phyloP scores from a whole-genome alignment of 2,329 filamentous ascomycete genomes.

The Aspergillus fumigatiaffinis region DNA sequence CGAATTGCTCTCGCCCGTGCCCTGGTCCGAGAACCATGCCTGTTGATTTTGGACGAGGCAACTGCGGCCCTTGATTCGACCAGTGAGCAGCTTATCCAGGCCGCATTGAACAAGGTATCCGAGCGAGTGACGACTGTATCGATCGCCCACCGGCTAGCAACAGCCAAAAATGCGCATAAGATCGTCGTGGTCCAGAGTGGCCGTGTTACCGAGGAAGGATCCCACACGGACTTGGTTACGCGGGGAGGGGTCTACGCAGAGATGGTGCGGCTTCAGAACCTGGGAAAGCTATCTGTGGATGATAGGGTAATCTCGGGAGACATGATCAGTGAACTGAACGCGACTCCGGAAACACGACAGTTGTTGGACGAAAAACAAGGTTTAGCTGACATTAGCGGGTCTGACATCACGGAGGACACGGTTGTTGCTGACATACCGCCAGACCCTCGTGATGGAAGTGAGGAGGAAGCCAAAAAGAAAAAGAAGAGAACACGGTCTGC shows the following conservation, averaged over 20 bases:
- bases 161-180: slow-evolving; percentile 35
- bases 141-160: slow-evolving; percentile 36
- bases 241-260: slow-evolving; percentile 44
- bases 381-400: slow-evolving; percentile 11
- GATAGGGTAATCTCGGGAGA: slow-evolving; percentile 13
- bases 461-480: slow-evolving; percentile 12
- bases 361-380: slow-evolving; percentile 17
- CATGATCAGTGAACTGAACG: slow-evolving; percentile 14
- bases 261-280: slow-evolving; percentile 47
- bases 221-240: slow-evolving; percentile 29
- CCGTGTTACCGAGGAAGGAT: slow-evolving; percentile 31
- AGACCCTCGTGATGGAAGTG: slow-evolving; percentile 7
- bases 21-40: slow-evolving; percentile 76
- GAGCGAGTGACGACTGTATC: slow-evolving; percentile 30
- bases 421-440: slow-evolving; percentile 10
- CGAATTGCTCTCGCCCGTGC: slow-evolving; percentile 85
- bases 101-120: slow-evolving; percentile 26
- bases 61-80: slow-evolving; percentile 36
- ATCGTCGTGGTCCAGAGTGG: slow-evolving; percentile 36
- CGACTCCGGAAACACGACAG: slow-evolving; percentile 5
- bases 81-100: slow-evolving; percentile 33
- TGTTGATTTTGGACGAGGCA: slow-evolving; percentile 52
- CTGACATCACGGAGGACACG: slow-evolving; percentile 19
- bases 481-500: slow-evolving; percentile 15
- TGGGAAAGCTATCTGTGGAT: slow-evolving; percentile 21